Conservation (phyloP, 805 yeast species). For the Nakazawaea wyomingensis region DNA sequence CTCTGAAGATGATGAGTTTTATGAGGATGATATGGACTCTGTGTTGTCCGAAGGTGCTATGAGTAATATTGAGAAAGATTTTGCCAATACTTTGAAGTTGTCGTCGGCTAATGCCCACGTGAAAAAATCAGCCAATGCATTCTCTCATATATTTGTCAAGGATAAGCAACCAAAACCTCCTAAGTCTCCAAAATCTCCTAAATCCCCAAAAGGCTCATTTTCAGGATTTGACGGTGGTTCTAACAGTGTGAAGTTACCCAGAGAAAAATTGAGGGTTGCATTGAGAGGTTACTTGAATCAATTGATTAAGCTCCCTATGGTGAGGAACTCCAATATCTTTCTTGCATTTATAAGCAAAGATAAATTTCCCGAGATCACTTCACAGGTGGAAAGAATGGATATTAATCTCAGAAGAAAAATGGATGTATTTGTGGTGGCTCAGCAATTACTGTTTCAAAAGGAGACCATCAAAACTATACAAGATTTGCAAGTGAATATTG, state of each 20-base stretch:
- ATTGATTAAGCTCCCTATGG: slow-evolving; percentile 47
- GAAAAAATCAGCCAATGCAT: background rate
- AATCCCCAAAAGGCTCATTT: background rate
- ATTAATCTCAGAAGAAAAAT: slow-evolving; percentile 50
- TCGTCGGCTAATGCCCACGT: background rate
- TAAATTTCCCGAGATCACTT: slow-evolving; percentile 31
- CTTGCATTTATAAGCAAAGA: slow-evolving; percentile 45
- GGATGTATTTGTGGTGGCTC: slow-evolving; percentile 51
- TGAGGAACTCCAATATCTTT: slow-evolving; percentile 48
- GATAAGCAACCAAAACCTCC: background rate
- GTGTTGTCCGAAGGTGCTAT: background rate
- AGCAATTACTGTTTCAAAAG: slow-evolving; percentile 69
- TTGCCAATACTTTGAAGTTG: slow-evolving; percentile 1
- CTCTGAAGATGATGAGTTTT: slow-evolving; percentile 13
- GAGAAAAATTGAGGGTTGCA: slow-evolving; percentile 76
- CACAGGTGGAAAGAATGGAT: slow-evolving; percentile 44
- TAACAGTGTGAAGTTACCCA: slow-evolving; percentile 34
- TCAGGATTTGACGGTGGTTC: background rate
- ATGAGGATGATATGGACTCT: slow-evolving; percentile 11
- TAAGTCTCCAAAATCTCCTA: background rate
- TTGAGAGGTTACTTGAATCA: slow-evolving; percentile 66
- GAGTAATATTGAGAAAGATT: slow-evolving; percentile 10
- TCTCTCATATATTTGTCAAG: background rate
- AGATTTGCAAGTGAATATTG: slow-evolving; percentile 34
- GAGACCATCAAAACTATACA: slow-evolving; percentile 33